Evolutionary conservation across 352 stramenopile species (phyloP), one percentile per base, ranked within the genome.

Genomic region (Phytophthora tentaculata): DNA sequence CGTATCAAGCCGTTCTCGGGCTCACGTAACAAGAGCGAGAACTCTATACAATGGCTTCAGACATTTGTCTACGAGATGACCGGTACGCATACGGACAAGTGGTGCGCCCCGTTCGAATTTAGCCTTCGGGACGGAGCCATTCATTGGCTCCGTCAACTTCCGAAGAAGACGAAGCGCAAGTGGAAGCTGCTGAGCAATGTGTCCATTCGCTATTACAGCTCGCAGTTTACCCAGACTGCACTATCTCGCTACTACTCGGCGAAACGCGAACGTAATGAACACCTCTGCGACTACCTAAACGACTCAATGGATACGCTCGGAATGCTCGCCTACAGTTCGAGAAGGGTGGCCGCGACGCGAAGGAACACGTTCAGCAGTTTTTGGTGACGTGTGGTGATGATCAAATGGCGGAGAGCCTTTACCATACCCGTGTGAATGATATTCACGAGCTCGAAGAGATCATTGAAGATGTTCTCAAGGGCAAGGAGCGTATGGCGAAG

Each of bases 41-140:
- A 50, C 2, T 48, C 44, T 1, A 49, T 63, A 44, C 56, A 55
- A 24, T 63, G 56, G 56, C 44, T 63, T 2, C 39, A 16, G 19
- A 9, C 14, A 0, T 45, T 45, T 16, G 39, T 45, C 8, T 45
- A 45, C 7, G 39, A 63, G 19, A 63, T 63, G 56, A 55, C 45
- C 9, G 56, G 17, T 1, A 58, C 49, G n/a, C 35, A 49, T 17
- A 17, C 48, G 2, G 44, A 53, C 3, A 26, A 54, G 17, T 57
- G 47, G 37, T 58, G 37, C 41, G 23, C 9, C 6, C 13, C 39
- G 5, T 45, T 45, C 9, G 5, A 45, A 9, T 7, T 53, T 14
- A 65, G 48, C 5, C 58, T 58, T 20, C 58, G 12, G 2, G 58
- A 65, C 39, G 39, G 3, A 44, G 48, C 19, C 20, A 26, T 17